A percentile compares a stretch with the other conserved stretches of the same genome.
Conservation (phyloP, 441 rosid genomes). For the Pelargonium fulgidum region DNA sequence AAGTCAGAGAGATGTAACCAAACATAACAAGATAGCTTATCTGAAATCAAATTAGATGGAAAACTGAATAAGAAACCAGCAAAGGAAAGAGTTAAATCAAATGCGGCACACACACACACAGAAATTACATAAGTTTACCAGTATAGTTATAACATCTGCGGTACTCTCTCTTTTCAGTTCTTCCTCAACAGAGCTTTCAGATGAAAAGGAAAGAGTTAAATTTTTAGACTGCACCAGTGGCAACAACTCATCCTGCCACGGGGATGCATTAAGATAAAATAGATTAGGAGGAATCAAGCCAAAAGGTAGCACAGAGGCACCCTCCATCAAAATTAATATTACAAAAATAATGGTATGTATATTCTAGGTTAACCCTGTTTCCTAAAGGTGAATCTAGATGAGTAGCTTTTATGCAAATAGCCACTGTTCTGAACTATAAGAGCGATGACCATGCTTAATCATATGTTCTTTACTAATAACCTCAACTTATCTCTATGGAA, state of each 20-base stretch:
- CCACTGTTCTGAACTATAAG: too few species aligned
- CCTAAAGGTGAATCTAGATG: not conserved
- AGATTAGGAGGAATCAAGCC: not conserved
- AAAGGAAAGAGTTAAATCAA: too few species aligned
- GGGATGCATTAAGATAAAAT: constrained; percentile 8
- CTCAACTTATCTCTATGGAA: too few species aligned
- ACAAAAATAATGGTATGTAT: not conserved
- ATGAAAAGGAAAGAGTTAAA: constrained; percentile 80
- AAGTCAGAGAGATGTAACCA: constrained; percentile 86
- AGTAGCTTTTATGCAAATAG: not conserved
- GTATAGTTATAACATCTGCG: constrained; percentile 88
- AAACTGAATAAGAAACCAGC: constrained; percentile 9
- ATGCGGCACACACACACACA: too few species aligned
- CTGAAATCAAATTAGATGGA: constrained; percentile 39
- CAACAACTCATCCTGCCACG: constrained; percentile 70
- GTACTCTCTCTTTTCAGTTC: constrained; percentile 96
- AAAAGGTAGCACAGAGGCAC: not conserved
- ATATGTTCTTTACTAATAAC: too few species aligned
- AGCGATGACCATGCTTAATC: too few species aligned
- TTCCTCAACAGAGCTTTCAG: constrained; percentile 95
- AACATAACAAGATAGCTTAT: constrained; percentile 99
- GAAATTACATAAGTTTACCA: constrained; percentile 34
- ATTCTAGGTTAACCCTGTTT: not conserved
- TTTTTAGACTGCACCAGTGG: constrained; percentile 64
- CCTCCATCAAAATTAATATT: not conserved